phyloP scores from a whole-genome alignment of 805 yeast species.

The Metschnikowia gruessii region DNA sequence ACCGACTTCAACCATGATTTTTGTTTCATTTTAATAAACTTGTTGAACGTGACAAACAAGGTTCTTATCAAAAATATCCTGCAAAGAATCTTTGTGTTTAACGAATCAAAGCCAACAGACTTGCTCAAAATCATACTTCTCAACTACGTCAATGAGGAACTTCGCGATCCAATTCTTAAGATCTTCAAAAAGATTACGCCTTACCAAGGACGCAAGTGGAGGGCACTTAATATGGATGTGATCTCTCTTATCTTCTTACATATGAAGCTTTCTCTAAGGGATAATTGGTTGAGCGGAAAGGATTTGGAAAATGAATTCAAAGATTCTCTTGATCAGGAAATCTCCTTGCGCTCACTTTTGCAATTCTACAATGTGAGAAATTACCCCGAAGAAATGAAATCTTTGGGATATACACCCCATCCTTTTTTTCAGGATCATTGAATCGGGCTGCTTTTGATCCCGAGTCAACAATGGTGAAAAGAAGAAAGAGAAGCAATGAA shows the following conservation, averaged over 20 bases:
- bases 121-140: slow-evolving; percentile 54
- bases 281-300: slow-evolving; percentile 83
- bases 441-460: no score
- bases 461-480: neutral
- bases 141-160: slow-evolving; percentile 54
- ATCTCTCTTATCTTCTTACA: slow-evolving; percentile 83
- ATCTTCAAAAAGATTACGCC: slow-evolving; percentile 79
- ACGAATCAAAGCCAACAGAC: slow-evolving; percentile 63
- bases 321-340: slow-evolving; percentile 81
- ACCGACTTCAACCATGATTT: slow-evolving; percentile 38
- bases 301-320: slow-evolving; percentile 73
- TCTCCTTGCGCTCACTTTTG: slow-evolving; percentile 72
- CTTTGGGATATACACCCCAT: slow-evolving; percentile 47
- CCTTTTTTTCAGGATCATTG: neutral
- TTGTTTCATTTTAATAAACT: slow-evolving; percentile 47
- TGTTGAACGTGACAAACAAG: slow-evolving; percentile 55
- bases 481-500: neutral
- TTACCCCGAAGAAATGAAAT: slow-evolving; percentile 51
- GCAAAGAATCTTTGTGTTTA: slow-evolving; percentile 65
- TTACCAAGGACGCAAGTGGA: slow-evolving; percentile 93
- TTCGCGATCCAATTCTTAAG: slow-evolving; percentile 69
- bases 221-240: slow-evolving; percentile 87
- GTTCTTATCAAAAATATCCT: slow-evolving; percentile 60
- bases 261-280: slow-evolving; percentile 67
- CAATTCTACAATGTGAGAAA: slow-evolving; percentile 70